Percentiles rank a stretch among this genome's conserved stretches.
These are phyloP conservation scores for Neotropicomus parvogracilis DNA, from an alignment of 1,284 basidiomycete genomes.

Conservation along the genomic window DNA sequence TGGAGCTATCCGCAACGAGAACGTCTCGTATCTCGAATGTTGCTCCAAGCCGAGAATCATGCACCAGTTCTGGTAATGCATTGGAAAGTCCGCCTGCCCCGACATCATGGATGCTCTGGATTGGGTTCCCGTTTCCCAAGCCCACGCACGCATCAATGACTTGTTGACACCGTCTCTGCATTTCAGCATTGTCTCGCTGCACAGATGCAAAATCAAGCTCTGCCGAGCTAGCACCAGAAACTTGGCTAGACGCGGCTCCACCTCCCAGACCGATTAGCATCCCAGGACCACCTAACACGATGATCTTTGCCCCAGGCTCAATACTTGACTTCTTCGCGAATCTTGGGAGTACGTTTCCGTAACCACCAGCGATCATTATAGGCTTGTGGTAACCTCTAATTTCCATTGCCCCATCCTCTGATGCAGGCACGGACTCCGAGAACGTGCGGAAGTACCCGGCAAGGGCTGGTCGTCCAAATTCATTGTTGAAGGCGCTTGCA, in stretches of 20 bases:
- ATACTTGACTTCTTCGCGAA: conserved; percentile 80
- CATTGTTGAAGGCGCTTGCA: conserved; percentile 96
- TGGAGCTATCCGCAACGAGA: conserved; percentile 84
- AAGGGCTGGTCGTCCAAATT: conserved; percentile 91
- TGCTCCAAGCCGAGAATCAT: conserved; percentile 89
- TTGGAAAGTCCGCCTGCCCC: conserved; percentile 97
- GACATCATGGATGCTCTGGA: conserved; percentile 97
- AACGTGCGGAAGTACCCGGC: conserved; percentile 90
- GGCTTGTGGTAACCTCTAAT: conserved; percentile 98
- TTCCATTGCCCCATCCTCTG: conserved; percentile 43
- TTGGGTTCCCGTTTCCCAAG: conserved; percentile 70
- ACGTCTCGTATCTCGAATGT: conserved; percentile 95
- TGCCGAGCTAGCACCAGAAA: conserved; percentile 82
- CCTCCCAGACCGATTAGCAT: conserved; percentile 97
- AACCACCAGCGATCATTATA: conserved; percentile 98
- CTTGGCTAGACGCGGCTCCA: conserved; percentile 92
- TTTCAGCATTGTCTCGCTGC: conserved; percentile 97
- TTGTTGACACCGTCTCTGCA: conserved; percentile 95
- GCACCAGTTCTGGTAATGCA: conserved; percentile 94
- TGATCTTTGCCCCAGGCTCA: conserved; percentile 75
- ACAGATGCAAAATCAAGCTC: conserved; percentile 97
- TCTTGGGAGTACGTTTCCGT: conserved; percentile 85
- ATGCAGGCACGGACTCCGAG: conserved; percentile 62
- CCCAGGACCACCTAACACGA: conserved; percentile 96
- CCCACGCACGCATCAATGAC: conserved; percentile 91